These are phyloP conservation scores for Arthrobotrys sphaeroides DNA, from an alignment of 2,329 filamentous ascomycete genomes.

Conservation along the genomic window DNA sequence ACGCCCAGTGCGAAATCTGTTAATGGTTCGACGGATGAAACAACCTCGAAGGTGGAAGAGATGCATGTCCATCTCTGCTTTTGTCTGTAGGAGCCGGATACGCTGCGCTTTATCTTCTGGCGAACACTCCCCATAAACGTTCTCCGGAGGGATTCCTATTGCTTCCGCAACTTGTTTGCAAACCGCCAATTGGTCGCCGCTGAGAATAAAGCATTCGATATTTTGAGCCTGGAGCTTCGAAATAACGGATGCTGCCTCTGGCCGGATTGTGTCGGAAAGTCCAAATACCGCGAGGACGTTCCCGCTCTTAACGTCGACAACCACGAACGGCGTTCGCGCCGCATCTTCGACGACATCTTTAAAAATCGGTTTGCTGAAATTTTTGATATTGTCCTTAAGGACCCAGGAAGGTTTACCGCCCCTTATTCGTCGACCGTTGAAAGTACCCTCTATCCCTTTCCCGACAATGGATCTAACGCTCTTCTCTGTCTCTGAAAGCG, in stretches of 20 bases:
- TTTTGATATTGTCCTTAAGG: slow-evolving; percentile 49
- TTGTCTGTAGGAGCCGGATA: slow-evolving; percentile 21
- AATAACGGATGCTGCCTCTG: slow-evolving; percentile 64
- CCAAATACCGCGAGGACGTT: slow-evolving; percentile 64
- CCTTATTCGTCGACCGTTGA: slow-evolving; percentile 59
- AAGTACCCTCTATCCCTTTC: slow-evolving; percentile 62
- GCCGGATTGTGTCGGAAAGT: slow-evolving; percentile 64
- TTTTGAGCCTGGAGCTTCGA: slow-evolving; percentile 63
- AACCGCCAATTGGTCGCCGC: slow-evolving; percentile 67
- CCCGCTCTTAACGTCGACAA: slow-evolving; percentile 20
- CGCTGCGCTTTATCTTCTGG: slow-evolving; percentile 65
- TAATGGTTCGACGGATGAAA: slow-evolving; percentile 8
- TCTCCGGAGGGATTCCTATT: slow-evolving; percentile 61
- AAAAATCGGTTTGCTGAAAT: slow-evolving; percentile 57
- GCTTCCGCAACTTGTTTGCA: slow-evolving; percentile 64
- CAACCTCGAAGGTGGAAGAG: slow-evolving; percentile 1
- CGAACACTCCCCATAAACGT: slow-evolving; percentile 64
- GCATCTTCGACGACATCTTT: slow-evolving; percentile 35
- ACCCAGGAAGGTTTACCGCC: slow-evolving; percentile 66
- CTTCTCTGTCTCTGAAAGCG: slow-evolving; percentile 6
- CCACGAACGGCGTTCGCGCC: slow-evolving; percentile 37
- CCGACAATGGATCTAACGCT: slow-evolving; percentile 54
- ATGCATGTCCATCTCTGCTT: slow-evolving; percentile 1
- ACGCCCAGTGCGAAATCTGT: slow-evolving; percentile 57
- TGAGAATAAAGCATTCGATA: slow-evolving; percentile 68